A percentile compares a stretch with the other conserved stretches of the same genome.
Conservation (phyloP, 108 stramenopile species). For the Nannochloropsis salina region DNA sequence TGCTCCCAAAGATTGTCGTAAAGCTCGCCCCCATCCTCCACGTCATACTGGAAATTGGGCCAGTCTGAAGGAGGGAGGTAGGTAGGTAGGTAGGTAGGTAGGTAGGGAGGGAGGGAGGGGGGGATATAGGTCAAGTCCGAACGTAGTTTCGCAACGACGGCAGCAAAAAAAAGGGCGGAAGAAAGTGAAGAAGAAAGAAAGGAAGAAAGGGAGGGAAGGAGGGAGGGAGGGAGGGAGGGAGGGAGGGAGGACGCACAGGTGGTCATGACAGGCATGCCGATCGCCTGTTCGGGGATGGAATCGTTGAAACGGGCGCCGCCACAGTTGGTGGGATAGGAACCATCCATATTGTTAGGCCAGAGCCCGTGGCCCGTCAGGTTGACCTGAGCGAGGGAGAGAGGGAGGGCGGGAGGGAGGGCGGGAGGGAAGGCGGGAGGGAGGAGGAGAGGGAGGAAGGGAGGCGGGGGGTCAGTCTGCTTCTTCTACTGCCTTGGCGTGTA, state of each 20-base stretch:
- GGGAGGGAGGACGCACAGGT: not conserved
- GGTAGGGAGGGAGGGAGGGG: not conserved
- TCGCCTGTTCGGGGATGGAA: not conserved
- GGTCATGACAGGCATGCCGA: not conserved
- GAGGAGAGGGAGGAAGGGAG: not conserved
- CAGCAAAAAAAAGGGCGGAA: not conserved
- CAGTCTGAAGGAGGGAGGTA: not conserved
- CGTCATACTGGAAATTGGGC: not conserved
- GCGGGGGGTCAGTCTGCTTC: too few species aligned
- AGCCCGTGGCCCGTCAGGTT: constrained; percentile 7
- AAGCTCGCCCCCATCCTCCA: not conserved
- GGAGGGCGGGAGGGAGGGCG: not conserved
- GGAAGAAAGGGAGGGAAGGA: not conserved
- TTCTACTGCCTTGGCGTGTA: too few species aligned
- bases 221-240: constrained; percentile 13
- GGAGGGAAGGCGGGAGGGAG: not conserved
- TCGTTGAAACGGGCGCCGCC: not conserved
- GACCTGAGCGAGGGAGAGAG: not conserved
- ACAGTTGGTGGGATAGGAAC: constrained; percentile 6
- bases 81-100: not conserved
- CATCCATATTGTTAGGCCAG: not conserved
- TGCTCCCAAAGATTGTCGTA: not conserved
- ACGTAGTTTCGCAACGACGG: too few species aligned
- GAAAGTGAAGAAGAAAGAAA: not conserved
- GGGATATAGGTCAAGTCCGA: too few species aligned